Conservation (phyloP, 371 early-diverging fungal species). For the Conidiobolus incongruus region DNA sequence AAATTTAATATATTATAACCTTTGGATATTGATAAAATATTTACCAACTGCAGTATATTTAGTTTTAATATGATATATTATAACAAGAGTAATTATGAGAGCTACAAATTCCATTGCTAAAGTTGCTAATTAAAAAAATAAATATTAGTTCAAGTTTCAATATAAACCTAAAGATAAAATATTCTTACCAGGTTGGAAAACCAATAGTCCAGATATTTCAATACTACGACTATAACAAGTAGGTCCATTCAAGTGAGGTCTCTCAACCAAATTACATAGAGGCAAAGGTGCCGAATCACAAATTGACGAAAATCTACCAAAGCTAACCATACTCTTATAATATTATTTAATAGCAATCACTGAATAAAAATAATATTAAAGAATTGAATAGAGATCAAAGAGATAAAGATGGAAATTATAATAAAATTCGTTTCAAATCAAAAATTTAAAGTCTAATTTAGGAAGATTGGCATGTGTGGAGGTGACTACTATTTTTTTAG, state of each 20-base stretch:
- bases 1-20: conserved; percentile 2
- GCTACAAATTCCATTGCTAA: conserved; percentile 62
- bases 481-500: no score
- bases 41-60: conserved; percentile 85
- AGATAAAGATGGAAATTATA: no score
- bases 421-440: no score
- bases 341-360: no score
- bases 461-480: no score
- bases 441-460: no score
- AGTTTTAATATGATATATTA: conserved; percentile 74
- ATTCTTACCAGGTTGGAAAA: conserved; percentile 68
- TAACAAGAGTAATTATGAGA: conserved; percentile 69
- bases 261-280: conserved; percentile 55
- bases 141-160: background rate
- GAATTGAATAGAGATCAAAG: no score
- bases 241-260: conserved; percentile 25
- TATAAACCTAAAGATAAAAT: background rate
- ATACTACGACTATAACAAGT: conserved; percentile 80
- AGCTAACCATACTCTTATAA: conserved; percentile 20
- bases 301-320: conserved; percentile 56
- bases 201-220: conserved; percentile 42
- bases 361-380: no score
- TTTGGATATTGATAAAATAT: conserved; percentile 2
- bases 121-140: conserved; percentile 15
- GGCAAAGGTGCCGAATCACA: conserved; percentile 53